phyloP scores from a whole-genome alignment of 306 rosid species.

The Prunus persica region DNA sequence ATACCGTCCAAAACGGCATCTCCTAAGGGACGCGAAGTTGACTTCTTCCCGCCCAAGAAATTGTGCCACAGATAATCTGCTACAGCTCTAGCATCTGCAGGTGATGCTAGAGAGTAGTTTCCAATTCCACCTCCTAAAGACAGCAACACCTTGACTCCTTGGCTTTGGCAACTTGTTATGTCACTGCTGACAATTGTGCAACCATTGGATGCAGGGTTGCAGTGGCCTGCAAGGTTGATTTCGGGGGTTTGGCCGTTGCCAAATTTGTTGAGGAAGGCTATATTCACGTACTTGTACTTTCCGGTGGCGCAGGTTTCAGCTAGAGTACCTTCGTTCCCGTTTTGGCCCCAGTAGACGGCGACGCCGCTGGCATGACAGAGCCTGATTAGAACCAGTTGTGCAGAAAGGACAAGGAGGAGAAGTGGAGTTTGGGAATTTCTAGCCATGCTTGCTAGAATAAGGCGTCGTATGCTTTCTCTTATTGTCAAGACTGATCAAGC shows the following conservation, averaged over 20 bases:
- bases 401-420: constrained; percentile 20
- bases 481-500: background rate
- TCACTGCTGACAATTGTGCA: constrained; percentile 40
- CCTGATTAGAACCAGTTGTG: constrained; percentile 9
- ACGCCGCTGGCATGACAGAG: constrained; percentile 42
- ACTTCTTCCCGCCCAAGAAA: constrained; percentile 62
- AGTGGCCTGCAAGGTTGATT: constrained; percentile 68
- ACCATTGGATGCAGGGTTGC: constrained; percentile 43
- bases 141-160: constrained; percentile 57
- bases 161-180: constrained; percentile 52
- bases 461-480: too few relatives aligned
- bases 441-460: constrained; percentile 24
- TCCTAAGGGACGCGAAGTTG: constrained; percentile 60
- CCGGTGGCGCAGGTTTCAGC: constrained; percentile 60
- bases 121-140: constrained; percentile 67
- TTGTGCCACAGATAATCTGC: constrained; percentile 51
- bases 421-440: background rate
- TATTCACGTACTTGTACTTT: constrained; percentile 43
- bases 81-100: constrained; percentile 42
- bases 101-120: constrained; percentile 53
- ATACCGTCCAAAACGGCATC: constrained; percentile 66
- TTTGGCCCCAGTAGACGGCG: constrained; percentile 81
- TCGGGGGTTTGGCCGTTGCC: constrained; percentile 47
- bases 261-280: constrained; percentile 41
- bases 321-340: constrained; percentile 59